Percentiles rank a stretch among this genome's conserved stretches.
Conservation (phyloP, 2,329 filamentous ascomycete species). For the Pseudogymnoascus sp. region DNA sequence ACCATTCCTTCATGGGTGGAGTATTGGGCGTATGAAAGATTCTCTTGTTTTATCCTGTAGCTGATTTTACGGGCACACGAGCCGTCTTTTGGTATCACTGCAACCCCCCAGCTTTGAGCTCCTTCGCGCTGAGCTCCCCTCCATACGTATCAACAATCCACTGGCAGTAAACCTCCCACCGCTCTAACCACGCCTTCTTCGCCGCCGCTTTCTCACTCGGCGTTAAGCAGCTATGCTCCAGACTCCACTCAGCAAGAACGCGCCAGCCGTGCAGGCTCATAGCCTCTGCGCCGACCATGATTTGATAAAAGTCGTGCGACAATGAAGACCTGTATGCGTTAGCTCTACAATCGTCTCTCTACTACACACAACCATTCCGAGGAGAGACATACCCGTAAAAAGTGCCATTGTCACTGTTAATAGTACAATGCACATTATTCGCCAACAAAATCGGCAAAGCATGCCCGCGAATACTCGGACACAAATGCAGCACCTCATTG, state of each 20-base stretch:
- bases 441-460: slow-evolving; percentile 61
- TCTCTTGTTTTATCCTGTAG: too few relatives aligned
- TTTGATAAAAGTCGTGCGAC: slow-evolving; percentile 71
- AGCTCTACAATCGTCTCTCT: slow-evolving; percentile 1
- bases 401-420: slow-evolving; percentile 69
- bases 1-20: too few relatives aligned
- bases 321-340: slow-evolving; percentile 51
- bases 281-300: slow-evolving; percentile 59
- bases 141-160: slow-evolving; percentile 41
- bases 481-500: slow-evolving; percentile 67
- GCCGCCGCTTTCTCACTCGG: slow-evolving; percentile 35
- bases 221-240: slow-evolving; percentile 51
- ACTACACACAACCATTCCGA: not conserved
- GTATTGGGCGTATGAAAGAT: too few relatives aligned
- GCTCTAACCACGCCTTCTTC: slow-evolving; percentile 40
- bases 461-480: slow-evolving; percentile 57
- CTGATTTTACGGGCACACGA: not conserved
- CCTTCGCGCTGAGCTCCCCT: not conserved
- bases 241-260: slow-evolving; percentile 57
- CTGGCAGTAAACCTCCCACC: slow-evolving; percentile 53
- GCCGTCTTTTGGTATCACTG: not conserved
- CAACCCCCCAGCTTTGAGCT: not conserved
- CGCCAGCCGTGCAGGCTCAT: slow-evolving; percentile 67
- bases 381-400: slow-evolving; percentile 52
- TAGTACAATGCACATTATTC: slow-evolving; percentile 65